Conservation (phyloP, 352 stramenopile species). For the Globisporangium abappressorium region DNA sequence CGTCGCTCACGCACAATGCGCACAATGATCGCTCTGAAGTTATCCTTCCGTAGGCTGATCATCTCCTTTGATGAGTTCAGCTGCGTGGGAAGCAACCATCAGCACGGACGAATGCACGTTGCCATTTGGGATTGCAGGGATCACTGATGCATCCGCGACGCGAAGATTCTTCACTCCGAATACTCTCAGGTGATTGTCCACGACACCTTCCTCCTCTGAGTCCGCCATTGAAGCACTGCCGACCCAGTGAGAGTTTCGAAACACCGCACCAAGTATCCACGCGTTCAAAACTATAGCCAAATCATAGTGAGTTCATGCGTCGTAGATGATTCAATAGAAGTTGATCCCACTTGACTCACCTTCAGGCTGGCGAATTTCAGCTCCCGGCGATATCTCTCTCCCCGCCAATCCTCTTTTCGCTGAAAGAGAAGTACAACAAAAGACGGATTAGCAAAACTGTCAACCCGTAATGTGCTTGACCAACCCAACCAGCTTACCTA, state of each 20-base stretch:
- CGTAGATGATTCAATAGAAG: conserved; percentile 11
- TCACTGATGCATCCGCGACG: conserved; percentile 65
- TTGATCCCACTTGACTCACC: conserved; percentile 21
- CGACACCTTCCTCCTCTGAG: conserved; percentile 38
- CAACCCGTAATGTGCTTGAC: not conserved
- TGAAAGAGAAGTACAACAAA: conserved; percentile 15
- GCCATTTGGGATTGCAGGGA: conserved; percentile 66
- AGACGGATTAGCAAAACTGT: not conserved
- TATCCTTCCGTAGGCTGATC: conserved; percentile 10
- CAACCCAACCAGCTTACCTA: conserved; percentile 28
- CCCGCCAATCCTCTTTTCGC: conserved; percentile 40
- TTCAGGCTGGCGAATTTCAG: conserved; percentile 23
- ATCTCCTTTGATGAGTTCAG: conserved; percentile 37
- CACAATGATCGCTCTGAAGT: not conserved
- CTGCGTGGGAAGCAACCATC: conserved; percentile 57
- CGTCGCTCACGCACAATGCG: no score
- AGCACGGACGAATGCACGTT: conserved; percentile 76
- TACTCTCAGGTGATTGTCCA: conserved; percentile 56
- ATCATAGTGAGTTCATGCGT: conserved; percentile 7
- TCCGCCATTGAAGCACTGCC: conserved; percentile 73
- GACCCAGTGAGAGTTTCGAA: conserved; percentile 87
- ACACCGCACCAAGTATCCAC: conserved; percentile 65
- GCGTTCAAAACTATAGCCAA: conserved; percentile 37
- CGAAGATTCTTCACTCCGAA: conserved; percentile 60
- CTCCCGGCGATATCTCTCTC: conserved; percentile 40